Base-by-base conservation (phyloP, 177 flowering plant genomes). In the Vitis hybrid region DNA sequence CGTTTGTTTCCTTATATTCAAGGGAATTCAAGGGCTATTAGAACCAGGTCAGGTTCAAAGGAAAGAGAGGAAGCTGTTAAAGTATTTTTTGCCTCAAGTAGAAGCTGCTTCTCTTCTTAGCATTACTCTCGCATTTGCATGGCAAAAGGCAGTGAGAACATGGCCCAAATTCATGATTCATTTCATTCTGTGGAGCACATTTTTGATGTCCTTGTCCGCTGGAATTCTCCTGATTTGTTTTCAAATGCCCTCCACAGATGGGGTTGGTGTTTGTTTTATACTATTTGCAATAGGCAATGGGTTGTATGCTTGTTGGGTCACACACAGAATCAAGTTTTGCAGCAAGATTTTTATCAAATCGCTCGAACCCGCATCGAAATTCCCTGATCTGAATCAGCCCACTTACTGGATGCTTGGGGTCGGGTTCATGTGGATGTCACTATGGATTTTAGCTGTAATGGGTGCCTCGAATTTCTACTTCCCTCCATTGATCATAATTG, bases 281-380 rank as follows among this genome's bases (percentile, higher is more conserved):
- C 83, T 68, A 22, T 94, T 89, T 65, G 68, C 95, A 8, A 80
- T 92, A 31, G 93, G 98, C 5, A 87, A 84, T 75, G 98, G 97
- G 3, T 82, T 94, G 18, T 94, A 94, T 67, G 87, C 94, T 52
- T 92, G 97, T 67, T 92, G 97, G 98, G 92, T 89, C 12, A 79
- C 77, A 4, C 89, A 70, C 4, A 70, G 97, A 68, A 81, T 85
- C 21, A 57, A 61, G 22, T 92, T 90, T 61, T 84, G 92, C 52
- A 76, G 73, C 14, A 79, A 76, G 67, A 71, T 94, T 1, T 66
- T 94, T 51, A 18, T 77, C 7, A 84, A 85, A 67, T 80, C 97
- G 0, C 84, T 92, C 1, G 89, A 89, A 39, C 95, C 98, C 0
- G 84, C 80, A 1, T 63, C 87, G 0, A 90, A 92, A 56, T 92